phyloP scores from a whole-genome alignment of 768 basidiomycete genomes.

The Tylopilus balloui region DNA sequence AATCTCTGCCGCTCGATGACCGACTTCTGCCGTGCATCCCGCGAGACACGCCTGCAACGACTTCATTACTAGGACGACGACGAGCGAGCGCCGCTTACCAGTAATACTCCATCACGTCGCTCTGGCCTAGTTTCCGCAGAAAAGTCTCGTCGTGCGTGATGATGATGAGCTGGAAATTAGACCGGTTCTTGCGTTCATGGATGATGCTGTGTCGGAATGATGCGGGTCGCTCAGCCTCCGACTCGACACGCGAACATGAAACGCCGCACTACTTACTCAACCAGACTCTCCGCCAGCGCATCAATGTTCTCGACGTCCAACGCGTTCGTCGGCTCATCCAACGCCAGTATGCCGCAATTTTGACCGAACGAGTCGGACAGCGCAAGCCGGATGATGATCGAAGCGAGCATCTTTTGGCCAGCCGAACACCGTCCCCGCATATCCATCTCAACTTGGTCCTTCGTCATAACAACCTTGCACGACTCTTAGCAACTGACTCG shows the following conservation, averaged over 20 bases:
- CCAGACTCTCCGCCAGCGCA: slow-evolving; percentile 84
- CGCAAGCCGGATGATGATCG: slow-evolving; percentile 95
- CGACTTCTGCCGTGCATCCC: slow-evolving; percentile 69
- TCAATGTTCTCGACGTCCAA: slow-evolving; percentile 95
- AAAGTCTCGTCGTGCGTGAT: slow-evolving; percentile 98
- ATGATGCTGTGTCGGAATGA: slow-evolving; percentile 85
- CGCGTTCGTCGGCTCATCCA: slow-evolving; percentile 98
- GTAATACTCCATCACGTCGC: slow-evolving; percentile 92
- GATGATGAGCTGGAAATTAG: slow-evolving; percentile 94
- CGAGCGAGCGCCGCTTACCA: slow-evolving; percentile 48
- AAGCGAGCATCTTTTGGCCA: slow-evolving; percentile 97
- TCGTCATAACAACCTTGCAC: slow-evolving; percentile 94
- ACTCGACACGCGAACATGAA: neutral
- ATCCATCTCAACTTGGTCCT: slow-evolving; percentile 99
- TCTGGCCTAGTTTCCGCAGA: slow-evolving; percentile 82
- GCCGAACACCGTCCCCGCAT: slow-evolving; percentile 99
- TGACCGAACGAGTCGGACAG: slow-evolving; percentile 96
- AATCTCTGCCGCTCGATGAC: slow-evolving; percentile 69
- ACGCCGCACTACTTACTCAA: slow-evolving; percentile 68
- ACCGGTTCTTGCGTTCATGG: slow-evolving; percentile 81
- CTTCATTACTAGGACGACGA: neutral
- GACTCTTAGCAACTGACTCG: slow-evolving; percentile 14
- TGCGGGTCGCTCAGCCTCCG: neutral
- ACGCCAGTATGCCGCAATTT: slow-evolving; percentile 94
- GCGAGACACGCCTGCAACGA: slow-evolving; percentile 69